Evolutionary conservation across 1,284 basidiomycete species (phyloP), one percentile per base, ranked within the genome.

Genomic region (Tylopilus sp.): DNA sequence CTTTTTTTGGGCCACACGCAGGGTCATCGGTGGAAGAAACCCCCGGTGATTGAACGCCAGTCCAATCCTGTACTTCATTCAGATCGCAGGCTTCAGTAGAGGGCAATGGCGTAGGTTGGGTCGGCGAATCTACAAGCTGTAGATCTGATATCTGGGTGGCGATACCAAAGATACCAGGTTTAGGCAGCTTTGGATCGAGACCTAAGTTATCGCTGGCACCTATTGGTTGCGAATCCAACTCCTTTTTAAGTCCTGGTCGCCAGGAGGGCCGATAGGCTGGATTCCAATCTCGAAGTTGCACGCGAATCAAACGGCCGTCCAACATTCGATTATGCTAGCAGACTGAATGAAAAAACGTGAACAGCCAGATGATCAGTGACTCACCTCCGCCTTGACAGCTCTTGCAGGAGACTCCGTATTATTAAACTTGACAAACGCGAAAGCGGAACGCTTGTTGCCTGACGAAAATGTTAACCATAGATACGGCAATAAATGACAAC

Each of bases 351-450:
- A 25, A 34, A n/a, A 23, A 44, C 23, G 11, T 2, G 41, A 39
- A 36, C 29, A 18, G 12, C 26, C 36, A 28, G 40, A 28, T 33
- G 38, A 37, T 41, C 30, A 31, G 4, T 26, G 33, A 59, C 65
- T 40, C 47, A 86, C 86, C 74, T 88, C 81, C 63, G 76, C 76
- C 29, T 66, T 64, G 15, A 89, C 75, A 4, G 86, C 86, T 44
- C 73, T 77, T 19, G 73, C 71, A 26, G 85, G 76, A 21, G 79
- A 72, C 7, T 83, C 79, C 4, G 73, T 72, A 49, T 80, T 78
- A 48, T 78, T 70, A 59, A 82, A 89, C 59, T 76, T 84, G 44
- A 89, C 76, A 58, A 89, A 89, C 3, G 87, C 87, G 59, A 88
- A 89, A 2, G 80, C 83, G 16, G 80, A 75, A 54, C 75, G 75